phyloP scores from a whole-genome alignment of 352 stramenopile genomes.

The Phytophthora macrochlamydospora region DNA sequence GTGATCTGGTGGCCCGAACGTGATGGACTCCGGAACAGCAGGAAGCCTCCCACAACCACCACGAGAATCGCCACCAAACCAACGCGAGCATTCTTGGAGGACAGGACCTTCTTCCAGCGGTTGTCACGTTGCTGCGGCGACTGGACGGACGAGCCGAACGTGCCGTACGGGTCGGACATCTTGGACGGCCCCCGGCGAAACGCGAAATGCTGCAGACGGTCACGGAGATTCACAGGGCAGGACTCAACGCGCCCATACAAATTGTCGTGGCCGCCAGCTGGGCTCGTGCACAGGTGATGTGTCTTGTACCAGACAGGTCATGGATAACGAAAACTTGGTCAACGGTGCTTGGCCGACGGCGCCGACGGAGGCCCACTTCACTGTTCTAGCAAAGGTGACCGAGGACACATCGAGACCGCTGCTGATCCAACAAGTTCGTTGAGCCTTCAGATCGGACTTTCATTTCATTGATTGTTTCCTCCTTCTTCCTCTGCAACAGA shows the following conservation, averaged over 20 bases:
- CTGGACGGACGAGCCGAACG: conserved; percentile 15
- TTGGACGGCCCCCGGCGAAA: conserved; percentile 10
- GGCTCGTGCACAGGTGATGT: conserved; percentile 24
- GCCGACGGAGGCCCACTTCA: background rate
- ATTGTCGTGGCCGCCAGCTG: conserved; percentile 16
- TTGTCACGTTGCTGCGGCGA: conserved; percentile 5
- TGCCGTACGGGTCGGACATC: conserved; percentile 35
- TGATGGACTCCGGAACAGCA: conserved; percentile 24
- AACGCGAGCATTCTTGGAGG: conserved; percentile 18
- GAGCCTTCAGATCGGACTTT: background rate
- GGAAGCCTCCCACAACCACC: conserved; percentile 26
- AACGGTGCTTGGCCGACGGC: background rate
- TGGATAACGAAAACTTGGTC: too few relatives aligned
- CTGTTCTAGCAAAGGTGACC: background rate
- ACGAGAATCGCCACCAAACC: conserved; percentile 16
- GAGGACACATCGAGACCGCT: too few relatives aligned
- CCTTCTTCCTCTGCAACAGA: background rate
- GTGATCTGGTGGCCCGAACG: background rate
- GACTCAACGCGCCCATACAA: conserved; percentile 19
- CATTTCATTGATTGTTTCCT: background rate
- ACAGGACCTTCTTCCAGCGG: conserved; percentile 20
- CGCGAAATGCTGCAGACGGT: conserved; percentile 13
- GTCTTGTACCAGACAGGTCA: conserved; percentile 27
- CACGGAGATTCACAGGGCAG: conserved; percentile 6
- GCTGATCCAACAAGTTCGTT: too few relatives aligned